phyloP scores from a whole-genome alignment of 495 filamentous ascomycete genomes.

The Clohesyomyces aquaticus region DNA sequence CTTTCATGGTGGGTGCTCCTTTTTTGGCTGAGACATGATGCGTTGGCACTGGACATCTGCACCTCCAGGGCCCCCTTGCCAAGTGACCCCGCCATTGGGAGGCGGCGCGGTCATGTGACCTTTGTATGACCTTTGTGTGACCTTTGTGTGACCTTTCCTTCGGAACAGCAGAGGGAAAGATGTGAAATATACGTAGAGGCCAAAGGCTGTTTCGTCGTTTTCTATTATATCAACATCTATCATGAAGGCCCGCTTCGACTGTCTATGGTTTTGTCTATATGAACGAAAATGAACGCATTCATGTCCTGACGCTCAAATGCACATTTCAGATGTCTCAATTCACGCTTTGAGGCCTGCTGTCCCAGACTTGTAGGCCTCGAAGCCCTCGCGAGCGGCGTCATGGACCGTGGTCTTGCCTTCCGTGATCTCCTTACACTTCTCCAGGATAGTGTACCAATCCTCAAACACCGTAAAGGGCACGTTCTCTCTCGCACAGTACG shows the following conservation, averaged over 20 bases:
- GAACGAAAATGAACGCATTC: too few species aligned
- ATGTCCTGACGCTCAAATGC: background rate
- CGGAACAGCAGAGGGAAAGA: too few species aligned
- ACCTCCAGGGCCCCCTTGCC: background rate
- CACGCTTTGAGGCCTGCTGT: slow-evolving; percentile 38
- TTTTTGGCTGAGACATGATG: slow-evolving; percentile 21
- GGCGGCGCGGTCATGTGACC: background rate
- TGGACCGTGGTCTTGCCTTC: slow-evolving; percentile 47
- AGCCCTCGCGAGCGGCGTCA: slow-evolving; percentile 47
- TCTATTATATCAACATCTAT: too few species aligned
- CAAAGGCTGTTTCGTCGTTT: background rate
- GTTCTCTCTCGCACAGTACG: slow-evolving; percentile 74
- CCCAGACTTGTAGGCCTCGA: slow-evolving; percentile 45
- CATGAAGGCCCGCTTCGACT: too few species aligned
- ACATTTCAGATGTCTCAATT: background rate
- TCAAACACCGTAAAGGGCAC: slow-evolving; percentile 82
- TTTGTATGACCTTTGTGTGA: background rate
- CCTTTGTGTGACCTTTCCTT: too few species aligned
- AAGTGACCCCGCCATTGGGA: background rate
- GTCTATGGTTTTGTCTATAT: background rate
- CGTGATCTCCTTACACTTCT: slow-evolving; percentile 73
- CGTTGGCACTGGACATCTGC: slow-evolving; percentile 20
- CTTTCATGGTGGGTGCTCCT: slow-evolving; percentile 4
- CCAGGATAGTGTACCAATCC: slow-evolving; percentile 74
- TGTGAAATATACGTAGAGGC: too few species aligned